Evolutionary conservation across 371 early-diverging fungal genomes (phyloP), one percentile per base, ranked within the genome.

Genomic region (Haplosporangium sp.): DNA sequence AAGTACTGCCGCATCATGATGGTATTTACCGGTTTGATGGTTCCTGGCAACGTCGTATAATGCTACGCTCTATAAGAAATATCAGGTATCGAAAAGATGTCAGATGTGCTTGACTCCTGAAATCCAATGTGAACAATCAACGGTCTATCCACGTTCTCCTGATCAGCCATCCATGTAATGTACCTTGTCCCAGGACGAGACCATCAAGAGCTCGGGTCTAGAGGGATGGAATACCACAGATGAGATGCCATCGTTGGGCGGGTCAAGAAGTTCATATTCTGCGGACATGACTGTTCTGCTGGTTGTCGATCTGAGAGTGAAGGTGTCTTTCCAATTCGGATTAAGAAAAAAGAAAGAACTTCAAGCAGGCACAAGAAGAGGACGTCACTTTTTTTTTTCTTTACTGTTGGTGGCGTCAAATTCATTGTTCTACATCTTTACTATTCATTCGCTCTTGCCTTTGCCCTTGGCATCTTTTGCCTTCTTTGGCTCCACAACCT

Each of bases 171-270:
- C n/a, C 5, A 47, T 6, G 6, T 4, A 21, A 21, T 36, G 40
- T 87, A 93, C 95, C 84, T 85, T 89, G 81, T 98, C 98, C 98
- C 98, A 98, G 9, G 95, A 94, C 18, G 95, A 87, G 9, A 86
- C 94, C 43, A 95, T 85, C 21, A 98, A 83, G 18, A 88, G 69
- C 21, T 77, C 74, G 14, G 90, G 84, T 58, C 90, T 89, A 11
- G 77, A 76, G 13, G 91, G 91, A 67, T 85, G 83, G 76, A 97
- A 98, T 4, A 65, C 73, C 9, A 97, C 77, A 10, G 85, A 81
- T 2, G 95, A 90, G 59, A 98, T 95, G 45, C 94, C 96, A 81
- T 96, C 98, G 12, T 81, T 81, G n/a, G 97, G 96, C 29, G 95
- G 92, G 62, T 94, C 87, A 56, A 73, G 67, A n/a, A 96, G 84